phyloP scores from a whole-genome alignment of 176 grass and related monocot species.

The Microstegium vimineum region DNA sequence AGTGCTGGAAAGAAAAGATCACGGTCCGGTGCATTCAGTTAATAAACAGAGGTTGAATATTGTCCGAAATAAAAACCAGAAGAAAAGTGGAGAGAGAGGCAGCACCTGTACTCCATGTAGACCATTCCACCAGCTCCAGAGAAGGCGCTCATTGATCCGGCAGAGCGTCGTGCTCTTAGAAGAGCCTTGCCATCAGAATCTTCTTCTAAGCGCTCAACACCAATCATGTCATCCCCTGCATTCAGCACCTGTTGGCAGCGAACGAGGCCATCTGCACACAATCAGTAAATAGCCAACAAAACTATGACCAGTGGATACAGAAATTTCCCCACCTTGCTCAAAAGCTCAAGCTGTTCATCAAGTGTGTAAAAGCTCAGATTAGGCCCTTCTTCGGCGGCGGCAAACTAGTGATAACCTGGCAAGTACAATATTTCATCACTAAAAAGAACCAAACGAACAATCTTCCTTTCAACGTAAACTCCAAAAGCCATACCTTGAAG shows the following conservation, averaged over 20 bases:
- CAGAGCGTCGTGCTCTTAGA: constrained; percentile 55
- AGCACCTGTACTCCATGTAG: constrained; percentile 91
- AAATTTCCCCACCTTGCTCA: constrained; percentile 53
- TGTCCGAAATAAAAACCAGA: neutral
- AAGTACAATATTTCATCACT: constrained; percentile 24
- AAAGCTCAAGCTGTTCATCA: constrained; percentile 82
- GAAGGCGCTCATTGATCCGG: constrained; percentile 72
- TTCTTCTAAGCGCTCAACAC: constrained; percentile 87
- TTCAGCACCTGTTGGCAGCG: constrained; percentile 50
- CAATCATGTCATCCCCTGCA: constrained; percentile 90
- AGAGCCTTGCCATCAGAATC: constrained; percentile 89
- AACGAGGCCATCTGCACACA: neutral
- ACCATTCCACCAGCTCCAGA: constrained; percentile 79
- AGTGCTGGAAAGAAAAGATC: constrained; percentile 56
- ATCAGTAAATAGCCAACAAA: neutral
- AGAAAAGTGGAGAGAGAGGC: neutral
- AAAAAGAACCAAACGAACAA: neutral
- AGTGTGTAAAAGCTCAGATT: constrained; percentile 68
- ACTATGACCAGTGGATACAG: neutral
- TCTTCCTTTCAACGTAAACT: neutral
- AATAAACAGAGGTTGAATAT: neutral
- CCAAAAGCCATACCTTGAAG: constrained; percentile 69
- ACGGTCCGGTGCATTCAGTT: neutral
- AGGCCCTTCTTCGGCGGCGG: constrained; percentile 66
- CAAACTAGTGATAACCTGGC: constrained; percentile 86